These are phyloP conservation scores for Pilasporangium apinafurcum DNA, from an alignment of 352 stramenopile species.

Conservation along the genomic window DNA sequence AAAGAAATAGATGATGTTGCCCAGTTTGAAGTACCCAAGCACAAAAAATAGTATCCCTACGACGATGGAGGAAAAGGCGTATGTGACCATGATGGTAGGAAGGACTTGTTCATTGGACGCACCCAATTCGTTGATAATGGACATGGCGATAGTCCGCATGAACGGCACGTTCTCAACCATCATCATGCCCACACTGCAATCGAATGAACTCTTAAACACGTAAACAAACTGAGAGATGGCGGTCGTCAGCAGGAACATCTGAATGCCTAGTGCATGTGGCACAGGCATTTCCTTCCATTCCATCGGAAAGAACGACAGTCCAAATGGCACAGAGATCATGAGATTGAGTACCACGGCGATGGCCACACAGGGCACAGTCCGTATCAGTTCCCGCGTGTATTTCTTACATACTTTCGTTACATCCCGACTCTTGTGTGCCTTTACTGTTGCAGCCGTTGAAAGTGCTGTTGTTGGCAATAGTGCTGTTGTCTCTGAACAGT, in stretches of 20 bases:
- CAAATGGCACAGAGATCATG: constrained; percentile 86
- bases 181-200: constrained; percentile 79
- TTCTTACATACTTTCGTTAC: constrained; percentile 11
- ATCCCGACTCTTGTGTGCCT: not conserved
- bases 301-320: constrained; percentile 78
- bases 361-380: constrained; percentile 43
- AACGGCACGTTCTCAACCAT: constrained; percentile 97
- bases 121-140: constrained; percentile 82
- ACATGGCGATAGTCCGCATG: constrained; percentile 86
- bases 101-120: constrained; percentile 63
- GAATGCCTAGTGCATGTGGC: constrained; percentile 68
- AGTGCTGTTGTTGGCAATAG: constrained; percentile 14
- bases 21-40: constrained; percentile 86
- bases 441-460: not conserved
- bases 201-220: constrained; percentile 67
- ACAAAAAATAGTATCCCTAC: constrained; percentile 87
- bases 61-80: constrained; percentile 85
- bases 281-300: constrained; percentile 74
- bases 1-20: constrained; percentile 92
- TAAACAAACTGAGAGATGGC: constrained; percentile 81
- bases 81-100: constrained; percentile 90
- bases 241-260: constrained; percentile 80
- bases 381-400: constrained; percentile 17
- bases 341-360: constrained; percentile 80
- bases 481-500: constrained; percentile 18